Conservation (phyloP, 495 filamentous ascomycete species). For the Hypoxylon intermedium region DNA sequence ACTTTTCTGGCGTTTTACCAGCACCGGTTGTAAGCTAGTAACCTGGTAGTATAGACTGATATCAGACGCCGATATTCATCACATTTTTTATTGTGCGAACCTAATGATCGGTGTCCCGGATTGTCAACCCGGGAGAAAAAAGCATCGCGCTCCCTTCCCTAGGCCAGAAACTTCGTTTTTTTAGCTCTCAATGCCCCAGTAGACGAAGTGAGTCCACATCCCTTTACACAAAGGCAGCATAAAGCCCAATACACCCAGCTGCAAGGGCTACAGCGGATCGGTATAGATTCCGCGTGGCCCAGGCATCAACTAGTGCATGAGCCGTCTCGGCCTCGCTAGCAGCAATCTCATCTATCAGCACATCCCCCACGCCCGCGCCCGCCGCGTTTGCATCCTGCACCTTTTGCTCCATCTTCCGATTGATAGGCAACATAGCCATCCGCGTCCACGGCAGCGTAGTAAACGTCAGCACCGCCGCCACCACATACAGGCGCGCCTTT, state of each 20-base stretch:
- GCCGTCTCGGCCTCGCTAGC: conserved; percentile 44
- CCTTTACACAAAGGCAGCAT: conserved; percentile 14
- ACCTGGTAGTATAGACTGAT: no score
- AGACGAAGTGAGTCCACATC: background rate
- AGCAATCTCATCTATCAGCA: conserved; percentile 14
- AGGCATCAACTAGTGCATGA: conserved; percentile 55
- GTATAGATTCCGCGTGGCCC: conserved; percentile 57
- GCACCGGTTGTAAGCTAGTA: no score
- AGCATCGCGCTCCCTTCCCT: no score
- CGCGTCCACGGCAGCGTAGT: conserved; percentile 60
- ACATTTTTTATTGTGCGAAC: no score
- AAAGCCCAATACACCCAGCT: conserved; percentile 16
- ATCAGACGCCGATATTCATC: no score
- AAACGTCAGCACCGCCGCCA: conserved; percentile 50
- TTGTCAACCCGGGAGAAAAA: no score
- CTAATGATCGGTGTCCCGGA: no score
- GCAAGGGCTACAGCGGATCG: conserved; percentile 39
- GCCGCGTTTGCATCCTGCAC: conserved; percentile 39
- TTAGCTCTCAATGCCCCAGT: no score
- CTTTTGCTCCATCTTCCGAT: conserved; percentile 50
- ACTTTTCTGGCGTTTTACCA: no score
- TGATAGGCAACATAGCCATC: conserved; percentile 51
- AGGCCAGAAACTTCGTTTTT: no score
- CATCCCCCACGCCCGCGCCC: conserved; percentile 14
- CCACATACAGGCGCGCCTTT: conserved; percentile 46